Conservation (phyloP, 495 filamentous ascomycete genomes). For the Podospora bellae-mahoneyi region DNA sequence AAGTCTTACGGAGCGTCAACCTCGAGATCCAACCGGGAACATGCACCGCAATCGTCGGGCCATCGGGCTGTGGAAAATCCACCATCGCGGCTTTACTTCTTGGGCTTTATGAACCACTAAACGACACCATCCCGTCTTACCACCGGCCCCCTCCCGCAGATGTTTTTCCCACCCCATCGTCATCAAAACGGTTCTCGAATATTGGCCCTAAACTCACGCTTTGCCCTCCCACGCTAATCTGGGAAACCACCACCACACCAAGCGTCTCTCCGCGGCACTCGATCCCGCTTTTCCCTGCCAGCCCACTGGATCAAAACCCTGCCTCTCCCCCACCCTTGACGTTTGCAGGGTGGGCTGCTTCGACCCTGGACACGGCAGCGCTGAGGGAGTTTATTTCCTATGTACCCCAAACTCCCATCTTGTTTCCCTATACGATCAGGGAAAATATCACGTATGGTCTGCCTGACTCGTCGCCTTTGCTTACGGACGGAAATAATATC, state of each 20-base stretch:
- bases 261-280: background rate
- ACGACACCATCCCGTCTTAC: slow-evolving; percentile 31
- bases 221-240: background rate
- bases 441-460: slow-evolving; percentile 84
- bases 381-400: slow-evolving; percentile 69
- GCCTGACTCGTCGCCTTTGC: slow-evolving; percentile 39
- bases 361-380: slow-evolving; percentile 53
- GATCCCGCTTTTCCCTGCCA: too few species aligned
- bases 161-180: background rate
- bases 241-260: background rate
- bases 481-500: slow-evolving; percentile 36
- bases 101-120: slow-evolving; percentile 31
- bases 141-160: background rate
- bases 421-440: slow-evolving; percentile 70
- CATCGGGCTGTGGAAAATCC: slow-evolving; percentile 85
- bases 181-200: too few species aligned
- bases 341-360: slow-evolving; percentile 54
- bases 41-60: slow-evolving; percentile 72
- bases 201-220: background rate
- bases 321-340: slow-evolving; percentile 47
- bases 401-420: slow-evolving; percentile 72
- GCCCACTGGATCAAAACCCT: slow-evolving; percentile 3
- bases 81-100: slow-evolving; percentile 77
- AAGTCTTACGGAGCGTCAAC: slow-evolving; percentile 58
- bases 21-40: slow-evolving; percentile 57